phyloP scores from a whole-genome alignment of 2,329 filamentous ascomycete genomes.

The Xylariaceae sp. region DNA sequence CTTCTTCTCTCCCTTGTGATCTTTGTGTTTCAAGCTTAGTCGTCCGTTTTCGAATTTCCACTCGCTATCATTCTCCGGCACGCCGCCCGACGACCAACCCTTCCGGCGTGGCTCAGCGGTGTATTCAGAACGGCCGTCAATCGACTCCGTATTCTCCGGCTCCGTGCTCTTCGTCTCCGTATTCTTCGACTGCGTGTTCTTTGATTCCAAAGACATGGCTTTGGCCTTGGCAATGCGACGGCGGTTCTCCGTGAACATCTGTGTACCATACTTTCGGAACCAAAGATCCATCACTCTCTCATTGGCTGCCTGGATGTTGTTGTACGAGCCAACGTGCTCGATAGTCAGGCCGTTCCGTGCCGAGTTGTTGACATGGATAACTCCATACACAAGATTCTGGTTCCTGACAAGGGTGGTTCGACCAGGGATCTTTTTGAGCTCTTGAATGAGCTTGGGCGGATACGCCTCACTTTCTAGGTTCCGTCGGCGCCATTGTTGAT shows the following conservation, averaged over 20 bases:
- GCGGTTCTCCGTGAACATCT: conserved; percentile 1
- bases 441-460: conserved; percentile 10
- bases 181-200: background rate
- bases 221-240: too few relatives aligned
- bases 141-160: too few relatives aligned
- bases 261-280: conserved; percentile 9
- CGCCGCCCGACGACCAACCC: background rate
- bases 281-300: conserved; percentile 15
- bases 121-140: background rate
- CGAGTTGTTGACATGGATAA: conserved; percentile 8
- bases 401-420: background rate
- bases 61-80: conserved; percentile 3
- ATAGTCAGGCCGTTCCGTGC: background rate
- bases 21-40: conserved; percentile 8
- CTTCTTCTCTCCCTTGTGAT: background rate
- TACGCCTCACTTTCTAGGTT: conserved; percentile 8
- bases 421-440: background rate
- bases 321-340: conserved; percentile 13
- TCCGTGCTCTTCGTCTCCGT: too few relatives aligned
- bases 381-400: background rate
- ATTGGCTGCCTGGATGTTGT: conserved; percentile 12
- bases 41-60: conserved; percentile 12
- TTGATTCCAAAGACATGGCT: too few relatives aligned
- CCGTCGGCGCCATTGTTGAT: background rate
- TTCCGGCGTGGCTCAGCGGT: background rate